phyloP scores from a whole-genome alignment of 1,139 yeast species.

The Hansenula sp. region DNA sequence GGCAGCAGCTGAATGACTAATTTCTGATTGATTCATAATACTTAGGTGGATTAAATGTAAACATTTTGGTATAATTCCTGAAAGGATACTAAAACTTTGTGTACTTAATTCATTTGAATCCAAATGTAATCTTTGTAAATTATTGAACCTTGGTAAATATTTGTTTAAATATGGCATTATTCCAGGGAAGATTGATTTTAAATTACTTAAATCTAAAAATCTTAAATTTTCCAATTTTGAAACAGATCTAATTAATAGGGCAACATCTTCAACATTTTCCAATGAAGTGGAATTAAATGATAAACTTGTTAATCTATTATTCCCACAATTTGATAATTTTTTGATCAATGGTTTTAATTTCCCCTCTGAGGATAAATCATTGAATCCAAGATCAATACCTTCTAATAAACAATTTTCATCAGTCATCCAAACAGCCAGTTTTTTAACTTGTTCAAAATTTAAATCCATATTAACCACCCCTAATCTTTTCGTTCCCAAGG shows the following conservation, averaged over 20 bases:
- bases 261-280: slow-evolving; percentile 48
- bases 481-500: slow-evolving; percentile 56
- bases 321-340: slow-evolving; percentile 21
- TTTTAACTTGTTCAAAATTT: slow-evolving; percentile 48
- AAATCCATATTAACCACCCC: slow-evolving; percentile 78
- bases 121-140: slow-evolving; percentile 69
- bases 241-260: slow-evolving; percentile 47
- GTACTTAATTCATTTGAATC: slow-evolving; percentile 68
- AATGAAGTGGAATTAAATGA: slow-evolving; percentile 71
- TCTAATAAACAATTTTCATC: slow-evolving; percentile 51
- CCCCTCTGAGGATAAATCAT: slow-evolving; percentile 53
- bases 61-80: slow-evolving; percentile 69
- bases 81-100: slow-evolving; percentile 61
- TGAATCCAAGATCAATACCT: slow-evolving; percentile 85
- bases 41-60: slow-evolving; percentile 73
- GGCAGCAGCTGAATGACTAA: slow-evolving; percentile 59
- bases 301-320: slow-evolving; percentile 40
- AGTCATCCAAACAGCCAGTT: slow-evolving; percentile 62
- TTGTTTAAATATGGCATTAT: slow-evolving; percentile 58
- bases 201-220: slow-evolving; percentile 72
- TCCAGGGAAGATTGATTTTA: slow-evolving; percentile 72
- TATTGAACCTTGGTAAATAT: slow-evolving; percentile 61
- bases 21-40: slow-evolving; percentile 56
- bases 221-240: slow-evolving; percentile 53
- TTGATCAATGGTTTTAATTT: slow-evolving; percentile 40